Conservation (phyloP, 306 rosid genomes). For the Parietaria judaica region DNA sequence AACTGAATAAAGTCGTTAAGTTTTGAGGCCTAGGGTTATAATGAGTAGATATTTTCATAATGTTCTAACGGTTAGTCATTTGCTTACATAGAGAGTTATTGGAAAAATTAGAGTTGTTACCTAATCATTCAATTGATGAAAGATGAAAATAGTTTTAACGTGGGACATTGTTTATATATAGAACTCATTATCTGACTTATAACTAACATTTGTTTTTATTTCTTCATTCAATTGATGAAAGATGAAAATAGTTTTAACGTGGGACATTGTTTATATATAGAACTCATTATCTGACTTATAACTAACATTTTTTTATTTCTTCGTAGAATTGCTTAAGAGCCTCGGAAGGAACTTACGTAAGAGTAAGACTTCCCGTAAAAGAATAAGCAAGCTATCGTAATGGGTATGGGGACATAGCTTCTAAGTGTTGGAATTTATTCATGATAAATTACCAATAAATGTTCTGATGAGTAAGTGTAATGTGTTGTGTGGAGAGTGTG, state of each 20-base stretch:
- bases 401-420: neutral
- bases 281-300: neutral
- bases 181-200: neutral
- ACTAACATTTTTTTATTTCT: neutral
- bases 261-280: neutral
- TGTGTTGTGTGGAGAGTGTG: too few species aligned
- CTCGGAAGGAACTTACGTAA: neutral
- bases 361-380: neutral
- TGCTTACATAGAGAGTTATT: neutral
- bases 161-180: neutral
- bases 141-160: neutral
- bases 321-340: neutral
- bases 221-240: neutral
- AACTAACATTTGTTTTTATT: too few species aligned
- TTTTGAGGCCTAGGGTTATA: neutral
- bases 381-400: neutral
- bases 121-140: neutral
- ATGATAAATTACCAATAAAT: too few species aligned
- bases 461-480: too few species aligned
- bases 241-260: neutral
- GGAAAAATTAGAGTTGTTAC: neutral
- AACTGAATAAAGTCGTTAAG: neutral
- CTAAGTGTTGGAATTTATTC: too few species aligned
- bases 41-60: neutral
- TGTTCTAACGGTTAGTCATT: neutral